A percentile compares a stretch with the other conserved stretches of the same genome.
phyloP scores from a whole-genome alignment of 176 grass and related monocot species.

The Chrysopogon serrulatus region DNA sequence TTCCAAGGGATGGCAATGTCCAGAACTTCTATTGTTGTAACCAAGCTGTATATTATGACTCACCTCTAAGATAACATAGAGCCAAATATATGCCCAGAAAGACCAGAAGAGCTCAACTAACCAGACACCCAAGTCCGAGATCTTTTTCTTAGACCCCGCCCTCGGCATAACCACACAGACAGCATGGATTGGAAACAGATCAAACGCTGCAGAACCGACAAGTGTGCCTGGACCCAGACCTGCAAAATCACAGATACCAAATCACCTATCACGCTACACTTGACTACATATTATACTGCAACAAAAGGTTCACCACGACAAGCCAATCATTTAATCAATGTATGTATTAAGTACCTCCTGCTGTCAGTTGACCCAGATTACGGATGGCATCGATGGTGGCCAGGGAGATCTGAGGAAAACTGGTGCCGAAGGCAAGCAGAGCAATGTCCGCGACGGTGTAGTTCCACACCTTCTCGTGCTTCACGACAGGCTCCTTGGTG shows the following conservation, averaged over 20 bases:
- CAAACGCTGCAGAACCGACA: conserved; percentile 89
- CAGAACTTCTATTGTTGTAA: neutral
- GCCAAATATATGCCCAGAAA: conserved; percentile 92
- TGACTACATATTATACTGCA: neutral
- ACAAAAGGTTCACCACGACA: neutral
- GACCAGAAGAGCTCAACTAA: conserved; percentile 81
- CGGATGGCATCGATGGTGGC: conserved; percentile 79
- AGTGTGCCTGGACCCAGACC: conserved; percentile 89
- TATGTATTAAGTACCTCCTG: conserved; percentile 69
- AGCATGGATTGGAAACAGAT: conserved; percentile 86
- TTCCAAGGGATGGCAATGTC: neutral
- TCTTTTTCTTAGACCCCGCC: conserved; percentile 78
- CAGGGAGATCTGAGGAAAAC: conserved; percentile 89
- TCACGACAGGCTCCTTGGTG: conserved; percentile 29
- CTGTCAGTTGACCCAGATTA: conserved; percentile 66
- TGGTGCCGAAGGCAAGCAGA: conserved; percentile 91
- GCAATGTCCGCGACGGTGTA: conserved; percentile 80
- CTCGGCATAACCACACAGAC: conserved; percentile 79
- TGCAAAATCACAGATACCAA: conserved; percentile 26
- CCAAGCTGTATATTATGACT: neutral
- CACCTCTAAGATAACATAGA: conserved; percentile 91
- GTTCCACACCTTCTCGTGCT: conserved; percentile 82
- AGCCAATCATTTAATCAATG: neutral
- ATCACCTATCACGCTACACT: neutral
- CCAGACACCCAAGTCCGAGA: conserved; percentile 88